Evolutionary conservation across 1,284 basidiomycete species (phyloP).

Genomic region (Boletus smithii): DNA sequence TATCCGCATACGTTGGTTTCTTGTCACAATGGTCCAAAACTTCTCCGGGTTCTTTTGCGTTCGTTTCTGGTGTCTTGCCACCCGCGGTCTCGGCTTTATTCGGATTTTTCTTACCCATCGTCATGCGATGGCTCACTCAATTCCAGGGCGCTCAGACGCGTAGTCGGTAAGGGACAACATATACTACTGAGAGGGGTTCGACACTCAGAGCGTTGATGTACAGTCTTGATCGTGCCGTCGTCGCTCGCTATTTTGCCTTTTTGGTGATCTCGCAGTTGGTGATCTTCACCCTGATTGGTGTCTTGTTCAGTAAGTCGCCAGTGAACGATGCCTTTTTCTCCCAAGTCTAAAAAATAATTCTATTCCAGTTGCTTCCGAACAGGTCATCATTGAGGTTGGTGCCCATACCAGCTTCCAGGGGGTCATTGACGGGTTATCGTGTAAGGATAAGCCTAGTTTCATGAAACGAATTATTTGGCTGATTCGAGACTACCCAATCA

Average conservation of each 20-base stretch:
- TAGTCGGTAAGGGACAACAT: conserved; percentile 25
- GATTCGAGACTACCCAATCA: conserved; percentile 28
- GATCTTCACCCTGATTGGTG: conserved; percentile 88
- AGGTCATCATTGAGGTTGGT: conserved; percentile 68
- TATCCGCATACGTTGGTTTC: conserved; percentile 70
- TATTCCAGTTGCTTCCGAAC: conserved; percentile 45
- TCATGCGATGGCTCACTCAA: conserved; percentile 82
- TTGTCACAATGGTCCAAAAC: conserved; percentile 62
- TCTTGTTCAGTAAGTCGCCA: conserved; percentile 72
- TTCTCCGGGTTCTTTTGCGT: conserved; percentile 62
- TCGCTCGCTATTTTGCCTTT: conserved; percentile 90
- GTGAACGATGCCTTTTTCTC: background rate
- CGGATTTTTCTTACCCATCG: conserved; percentile 80
- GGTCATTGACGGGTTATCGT: conserved; percentile 64
- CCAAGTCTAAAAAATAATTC: background rate
- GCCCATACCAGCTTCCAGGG: conserved; percentile 60
- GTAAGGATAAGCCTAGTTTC: conserved; percentile 38
- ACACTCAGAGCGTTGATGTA: conserved; percentile 22
- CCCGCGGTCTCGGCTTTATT: conserved; percentile 86
- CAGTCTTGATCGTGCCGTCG: conserved; percentile 82
- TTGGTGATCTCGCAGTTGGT: conserved; percentile 86
- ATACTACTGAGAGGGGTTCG: background rate
- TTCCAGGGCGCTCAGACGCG: conserved; percentile 81
- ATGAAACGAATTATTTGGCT: background rate
- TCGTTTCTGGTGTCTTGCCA: conserved; percentile 86